phyloP scores from a whole-genome alignment of 2,329 filamentous ascomycete species.

The Talaromyces pinophilus region DNA sequence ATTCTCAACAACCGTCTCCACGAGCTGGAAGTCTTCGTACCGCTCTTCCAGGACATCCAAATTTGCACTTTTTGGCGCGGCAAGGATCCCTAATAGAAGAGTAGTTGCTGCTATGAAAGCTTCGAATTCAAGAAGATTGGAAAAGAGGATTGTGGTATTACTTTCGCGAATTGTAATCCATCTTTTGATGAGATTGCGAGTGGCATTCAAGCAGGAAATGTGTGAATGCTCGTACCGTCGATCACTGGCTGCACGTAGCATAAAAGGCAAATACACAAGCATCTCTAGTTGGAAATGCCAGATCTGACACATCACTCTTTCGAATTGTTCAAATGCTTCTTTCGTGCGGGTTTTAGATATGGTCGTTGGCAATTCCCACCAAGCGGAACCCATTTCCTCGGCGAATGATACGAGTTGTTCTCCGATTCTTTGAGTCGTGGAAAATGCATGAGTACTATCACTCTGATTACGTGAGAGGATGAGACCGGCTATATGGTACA shows the following conservation, averaged over 20 bases:
- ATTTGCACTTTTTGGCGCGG: background rate
- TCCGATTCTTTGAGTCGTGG: background rate
- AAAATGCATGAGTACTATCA: background rate
- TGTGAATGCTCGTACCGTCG: slow-evolving; percentile 10
- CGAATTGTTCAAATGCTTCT: background rate
- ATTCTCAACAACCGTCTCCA: background rate
- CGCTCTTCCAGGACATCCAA: background rate
- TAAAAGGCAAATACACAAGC: slow-evolving; percentile 5
- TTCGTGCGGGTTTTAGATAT: background rate
- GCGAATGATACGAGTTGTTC: background rate
- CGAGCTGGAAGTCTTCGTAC: background rate
- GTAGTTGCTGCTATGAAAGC: slow-evolving; percentile 8
- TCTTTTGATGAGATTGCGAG: slow-evolving; percentile 6
- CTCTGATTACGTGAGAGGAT: background rate
- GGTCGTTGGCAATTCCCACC: background rate
- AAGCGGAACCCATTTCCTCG: background rate
- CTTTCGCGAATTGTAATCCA: slow-evolving; percentile 5
- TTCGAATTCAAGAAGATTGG: slow-evolving; percentile 13
- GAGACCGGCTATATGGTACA: background rate
- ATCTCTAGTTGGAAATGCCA: slow-evolving; percentile 13
- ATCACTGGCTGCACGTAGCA: slow-evolving; percentile 10
- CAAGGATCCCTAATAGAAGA: background rate
- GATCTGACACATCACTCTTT: slow-evolving; percentile 8
- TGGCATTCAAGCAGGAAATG: slow-evolving; percentile 4
- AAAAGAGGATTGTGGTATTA: background rate